Conservation (phyloP, 2,329 filamentous ascomycete species). For the Nannizziopsis barbatae region DNA sequence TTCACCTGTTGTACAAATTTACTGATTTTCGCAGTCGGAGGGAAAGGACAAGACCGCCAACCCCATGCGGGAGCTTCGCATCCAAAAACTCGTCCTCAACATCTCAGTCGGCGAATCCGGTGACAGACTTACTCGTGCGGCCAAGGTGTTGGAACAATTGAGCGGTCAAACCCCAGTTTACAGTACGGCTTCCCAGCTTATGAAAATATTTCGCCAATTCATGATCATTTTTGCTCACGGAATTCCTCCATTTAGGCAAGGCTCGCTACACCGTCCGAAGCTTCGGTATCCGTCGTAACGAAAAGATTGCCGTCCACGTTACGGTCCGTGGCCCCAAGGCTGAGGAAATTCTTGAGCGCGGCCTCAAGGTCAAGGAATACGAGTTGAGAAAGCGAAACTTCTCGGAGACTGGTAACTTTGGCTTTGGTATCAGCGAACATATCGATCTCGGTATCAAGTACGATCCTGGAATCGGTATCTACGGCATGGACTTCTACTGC, state of each 20-base stretch:
- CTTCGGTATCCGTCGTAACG: conserved; percentile 99
- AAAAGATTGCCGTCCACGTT: conserved; percentile 99
- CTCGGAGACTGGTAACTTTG: conserved; percentile 99
- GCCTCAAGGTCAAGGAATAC: conserved; percentile 99
- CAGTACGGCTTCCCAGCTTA: conserved; percentile 53
- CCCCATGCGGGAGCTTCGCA: conserved; percentile 99
- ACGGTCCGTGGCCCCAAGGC: conserved; percentile 98
- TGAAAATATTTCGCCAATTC: not conserved
- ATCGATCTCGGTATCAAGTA: conserved; percentile 99
- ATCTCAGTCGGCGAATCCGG: conserved; percentile 99
- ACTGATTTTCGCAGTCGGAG: conserved; percentile 48
- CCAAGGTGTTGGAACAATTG: conserved; percentile 99
- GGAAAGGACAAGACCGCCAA: conserved; percentile 69
- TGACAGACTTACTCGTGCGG: conserved; percentile 99
- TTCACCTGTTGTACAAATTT: not conserved
- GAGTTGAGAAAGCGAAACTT: conserved; percentile 99
- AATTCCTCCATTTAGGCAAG: conserved; percentile 57
- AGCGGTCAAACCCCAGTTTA: conserved; percentile 99
- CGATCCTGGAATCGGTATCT: conserved; percentile 95
- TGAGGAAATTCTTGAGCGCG: conserved; percentile 99
- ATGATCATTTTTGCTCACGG: not conserved
- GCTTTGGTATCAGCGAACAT: conserved; percentile 99
- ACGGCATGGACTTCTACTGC: conserved; percentile 99
- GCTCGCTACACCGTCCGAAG: conserved; percentile 99
- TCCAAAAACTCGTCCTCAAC: conserved; percentile 99